Evolutionary conservation across 192 early-diverging fungal species (phyloP), one percentile per base, ranked within the genome.

Genomic region (Umbelopsis sp.): DNA sequence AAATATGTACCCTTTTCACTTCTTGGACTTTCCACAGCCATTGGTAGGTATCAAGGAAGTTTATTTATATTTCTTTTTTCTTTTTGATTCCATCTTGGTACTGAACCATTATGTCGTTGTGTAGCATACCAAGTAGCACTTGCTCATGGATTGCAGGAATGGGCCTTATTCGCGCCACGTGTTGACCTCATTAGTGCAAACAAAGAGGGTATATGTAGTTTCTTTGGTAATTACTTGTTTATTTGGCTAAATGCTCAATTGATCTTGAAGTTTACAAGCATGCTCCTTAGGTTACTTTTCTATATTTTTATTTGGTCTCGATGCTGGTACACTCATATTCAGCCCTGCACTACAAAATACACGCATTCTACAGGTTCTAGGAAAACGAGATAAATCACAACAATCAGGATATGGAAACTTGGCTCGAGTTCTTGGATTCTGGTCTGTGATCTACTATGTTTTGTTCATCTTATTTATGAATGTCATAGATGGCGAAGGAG

Each of bases 171-270:
- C 50, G 92, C 94, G 0, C 90, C 89, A 6, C 86, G 97, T 45
- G 80, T 79, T 0, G 84, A 84, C 67, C 69, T 97, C 0, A 70
- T 99, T 22, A 90, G 86, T 32, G 89, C 92, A 69, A 99, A 99
- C 83, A 89, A 91, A 52, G 97, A 99, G 76, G 97, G 97, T 14
- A 85, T 97, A 34, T 90, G 85, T 53, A 94, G 91, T 38, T 92
- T 97, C 59, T 65, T 87, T 62, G 92, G 91, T 86, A 84, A 69
- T 66, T 16, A 1, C 25, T 25, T 20, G 4, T 17, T 9, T 50
- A n/a, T 12, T 62, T 0, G 0, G 3, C 56, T 0, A 5, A 5
- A 31, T 31, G n/a, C 21, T 16, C 8, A 4, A 36, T 14, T 44
- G 17, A 32, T 6, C 10, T 26, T n/a, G n/a, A 54, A 36, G 36